Conservation (phyloP, 2,329 filamentous ascomycete species). For the Neopestalotiopsis sp. region DNA sequence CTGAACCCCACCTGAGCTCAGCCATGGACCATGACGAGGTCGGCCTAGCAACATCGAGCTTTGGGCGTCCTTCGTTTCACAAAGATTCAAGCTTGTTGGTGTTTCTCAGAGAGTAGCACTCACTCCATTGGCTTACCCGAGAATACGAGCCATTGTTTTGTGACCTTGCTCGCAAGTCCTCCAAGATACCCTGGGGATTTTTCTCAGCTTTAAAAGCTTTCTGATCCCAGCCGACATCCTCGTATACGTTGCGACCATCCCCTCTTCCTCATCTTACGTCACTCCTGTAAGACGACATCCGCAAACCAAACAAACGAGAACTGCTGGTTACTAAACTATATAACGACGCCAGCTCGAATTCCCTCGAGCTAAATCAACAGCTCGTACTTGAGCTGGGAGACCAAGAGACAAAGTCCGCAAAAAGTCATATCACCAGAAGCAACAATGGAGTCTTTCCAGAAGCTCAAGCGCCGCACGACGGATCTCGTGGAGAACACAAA, state of each 20-base stretch:
- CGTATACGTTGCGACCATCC: background rate
- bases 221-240: background rate
- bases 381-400: background rate
- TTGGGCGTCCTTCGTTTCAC: background rate
- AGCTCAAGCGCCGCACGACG: slow-evolving; percentile 61
- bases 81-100: background rate
- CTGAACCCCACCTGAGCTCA: background rate
- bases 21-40: slow-evolving; percentile 11
- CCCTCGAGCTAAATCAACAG: background rate
- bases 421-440: background rate
- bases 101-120: background rate
- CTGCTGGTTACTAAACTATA: background rate
- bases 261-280: slow-evolving; percentile 16
- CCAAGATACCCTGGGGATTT: background rate
- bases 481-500: slow-evolving; percentile 55
- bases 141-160: background rate
- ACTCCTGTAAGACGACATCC: slow-evolving; percentile 2
- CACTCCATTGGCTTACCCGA: background rate
- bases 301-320: background rate
- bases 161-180: background rate
- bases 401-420: background rate
- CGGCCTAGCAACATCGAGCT: background rate
- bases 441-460: slow-evolving; percentile 57
- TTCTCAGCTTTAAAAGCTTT: background rate
- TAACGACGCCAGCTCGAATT: background rate